A percentile compares a stretch with the other conserved stretches of the same genome.
Evolutionary conservation across 2,329 filamentous ascomycete species (phyloP).

Genomic region (Trichoderma hamatum): DNA sequence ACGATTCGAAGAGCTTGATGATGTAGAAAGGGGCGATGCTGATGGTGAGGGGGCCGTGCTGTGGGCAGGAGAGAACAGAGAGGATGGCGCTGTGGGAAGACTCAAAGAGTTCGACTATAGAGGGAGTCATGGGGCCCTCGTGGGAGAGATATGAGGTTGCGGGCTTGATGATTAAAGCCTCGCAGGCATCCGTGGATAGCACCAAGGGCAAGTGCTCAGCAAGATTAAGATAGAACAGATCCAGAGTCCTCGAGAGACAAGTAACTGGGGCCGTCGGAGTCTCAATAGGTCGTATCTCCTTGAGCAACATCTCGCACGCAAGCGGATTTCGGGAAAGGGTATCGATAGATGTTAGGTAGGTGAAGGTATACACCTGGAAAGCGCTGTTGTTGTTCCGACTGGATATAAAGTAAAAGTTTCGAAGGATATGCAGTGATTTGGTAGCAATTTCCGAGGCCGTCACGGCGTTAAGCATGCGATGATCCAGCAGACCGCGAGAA

Average conservation of each 20-base stretch:
- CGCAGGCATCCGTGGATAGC: constrained; percentile 67
- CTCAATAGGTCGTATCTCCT: constrained; percentile 55
- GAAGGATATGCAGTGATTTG: constrained; percentile 72
- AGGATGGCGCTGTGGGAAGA: constrained; percentile 83
- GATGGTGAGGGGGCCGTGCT: constrained; percentile 71
- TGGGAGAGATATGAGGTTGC: constrained; percentile 72
- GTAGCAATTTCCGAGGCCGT: constrained; percentile 66
- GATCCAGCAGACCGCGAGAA: constrained; percentile 62
- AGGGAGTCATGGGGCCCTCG: constrained; percentile 47
- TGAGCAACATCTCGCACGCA: constrained; percentile 68
- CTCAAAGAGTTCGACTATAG: constrained; percentile 71
- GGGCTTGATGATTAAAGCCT: constrained; percentile 72
- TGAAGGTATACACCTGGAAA: constrained; percentile 84
- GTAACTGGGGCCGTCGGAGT: constrained; percentile 37
- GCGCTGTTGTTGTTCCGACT: constrained; percentile 70
- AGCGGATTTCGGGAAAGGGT: constrained; percentile 72
- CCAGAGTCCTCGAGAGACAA: constrained; percentile 68
- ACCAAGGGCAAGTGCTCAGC: constrained; percentile 80
- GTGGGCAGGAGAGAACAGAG: constrained; percentile 77
- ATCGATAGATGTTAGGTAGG: constrained; percentile 81
- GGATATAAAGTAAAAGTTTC: constrained; percentile 81
- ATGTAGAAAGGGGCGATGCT: constrained; percentile 81
- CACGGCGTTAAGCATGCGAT: constrained; percentile 47
- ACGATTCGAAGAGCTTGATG: constrained; percentile 76
- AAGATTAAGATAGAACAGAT: constrained; percentile 85